phyloP scores from a whole-genome alignment of 352 stramenopile species.

The Aphanomyces astaci region DNA sequence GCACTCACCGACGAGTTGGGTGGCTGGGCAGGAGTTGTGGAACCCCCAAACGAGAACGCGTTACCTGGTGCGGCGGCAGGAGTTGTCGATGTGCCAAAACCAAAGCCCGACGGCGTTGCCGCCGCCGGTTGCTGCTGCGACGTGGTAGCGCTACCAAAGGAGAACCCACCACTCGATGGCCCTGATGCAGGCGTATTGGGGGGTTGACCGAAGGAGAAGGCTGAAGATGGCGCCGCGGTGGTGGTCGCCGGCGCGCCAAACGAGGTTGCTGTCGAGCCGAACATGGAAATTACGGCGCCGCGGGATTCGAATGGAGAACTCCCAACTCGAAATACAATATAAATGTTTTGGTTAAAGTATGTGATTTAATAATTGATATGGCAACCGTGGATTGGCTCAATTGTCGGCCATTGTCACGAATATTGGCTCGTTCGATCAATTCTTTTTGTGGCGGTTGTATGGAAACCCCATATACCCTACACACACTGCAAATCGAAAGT shows the following conservation, averaged over 20 bases:
- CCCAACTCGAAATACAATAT: background rate
- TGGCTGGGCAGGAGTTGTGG: constrained; percentile 2
- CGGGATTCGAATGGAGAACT: constrained; percentile 10
- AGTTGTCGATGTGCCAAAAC: constrained; percentile 28
- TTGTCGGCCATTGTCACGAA: too few relatives aligned
- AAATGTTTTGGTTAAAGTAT: background rate
- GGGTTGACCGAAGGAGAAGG: background rate
- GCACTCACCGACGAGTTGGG: background rate
- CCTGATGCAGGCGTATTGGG: background rate
- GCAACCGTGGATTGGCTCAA: background rate
- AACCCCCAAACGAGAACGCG: constrained; percentile 1
- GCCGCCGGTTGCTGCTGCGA: constrained; percentile 18
- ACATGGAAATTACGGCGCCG: too few relatives aligned
- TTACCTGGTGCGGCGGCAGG: constrained; percentile 5
- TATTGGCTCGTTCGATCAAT: background rate
- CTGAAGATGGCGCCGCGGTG: background rate
- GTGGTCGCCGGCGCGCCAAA: constrained; percentile 33
- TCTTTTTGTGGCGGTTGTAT: background rate
- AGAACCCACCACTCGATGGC: constrained; percentile 22
- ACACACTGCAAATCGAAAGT: constrained; percentile 11
- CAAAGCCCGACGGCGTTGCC: constrained; percentile 30
- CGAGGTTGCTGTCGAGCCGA: constrained; percentile 35
- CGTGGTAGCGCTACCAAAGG: constrained; percentile 23
- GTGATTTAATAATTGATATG: too few relatives aligned
- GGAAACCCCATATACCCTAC: background rate